These are phyloP conservation scores for Hortaea sp. DNA, from an alignment of 2,329 filamentous ascomycete genomes.

Conservation along the genomic window DNA sequence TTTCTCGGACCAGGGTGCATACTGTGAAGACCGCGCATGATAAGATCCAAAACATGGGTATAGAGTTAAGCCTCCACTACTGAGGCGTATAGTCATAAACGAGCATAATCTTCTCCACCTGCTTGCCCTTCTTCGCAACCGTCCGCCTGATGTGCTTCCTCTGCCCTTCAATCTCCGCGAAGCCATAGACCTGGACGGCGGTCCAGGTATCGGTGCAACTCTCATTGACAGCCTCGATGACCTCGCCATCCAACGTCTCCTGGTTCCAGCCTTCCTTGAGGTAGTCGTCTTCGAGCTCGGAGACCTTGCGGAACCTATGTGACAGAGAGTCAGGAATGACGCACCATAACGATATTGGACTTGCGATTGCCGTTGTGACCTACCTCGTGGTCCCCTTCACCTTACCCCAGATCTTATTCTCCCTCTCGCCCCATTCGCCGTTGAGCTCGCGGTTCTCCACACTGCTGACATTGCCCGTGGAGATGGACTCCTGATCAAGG, in stretches of 20 bases:
- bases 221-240: conserved; percentile 41
- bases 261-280: conserved; percentile 51
- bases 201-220: conserved; percentile 43
- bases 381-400: conserved; percentile 49
- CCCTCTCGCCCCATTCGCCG: conserved; percentile 53
- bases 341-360: background rate
- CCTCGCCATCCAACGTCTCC: conserved; percentile 33
- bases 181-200: conserved; percentile 45
- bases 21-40: too few species aligned
- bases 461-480: conserved; percentile 61
- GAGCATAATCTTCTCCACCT: conserved; percentile 30
- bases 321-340: background rate
- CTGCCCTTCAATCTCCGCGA: conserved; percentile 32
- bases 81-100: conserved; percentile 30
- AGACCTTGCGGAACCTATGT: conserved; percentile 27
- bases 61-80: too few species aligned
- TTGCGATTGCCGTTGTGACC: background rate
- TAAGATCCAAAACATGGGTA: too few species aligned
- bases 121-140: conserved; percentile 29
- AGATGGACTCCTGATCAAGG: conserved; percentile 50
- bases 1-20: too few species aligned
- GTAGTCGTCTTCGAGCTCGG: conserved; percentile 33
- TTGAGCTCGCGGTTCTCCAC: conserved; percentile 49
- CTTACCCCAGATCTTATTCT: conserved; percentile 69
- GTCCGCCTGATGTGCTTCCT: conserved; percentile 29